Evolutionary conservation across 78 protist genomes (phyloP), one percentile per base, ranked within the genome.

Genomic region (Thecamonas trahens): DNA sequence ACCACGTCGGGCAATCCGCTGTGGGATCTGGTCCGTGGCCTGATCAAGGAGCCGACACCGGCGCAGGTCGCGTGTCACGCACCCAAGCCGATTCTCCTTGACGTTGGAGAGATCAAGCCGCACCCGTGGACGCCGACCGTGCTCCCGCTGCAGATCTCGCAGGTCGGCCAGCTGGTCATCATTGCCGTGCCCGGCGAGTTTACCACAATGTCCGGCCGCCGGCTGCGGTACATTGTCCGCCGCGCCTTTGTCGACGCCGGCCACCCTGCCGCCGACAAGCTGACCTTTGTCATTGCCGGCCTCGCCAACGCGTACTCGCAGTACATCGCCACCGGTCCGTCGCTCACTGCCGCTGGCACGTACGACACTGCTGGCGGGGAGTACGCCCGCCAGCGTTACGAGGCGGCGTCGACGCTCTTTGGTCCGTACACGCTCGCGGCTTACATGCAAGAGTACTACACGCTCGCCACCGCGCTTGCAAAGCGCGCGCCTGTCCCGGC

Each of bases 121-220:
- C 42, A 37, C 28, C 9, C 3, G 61, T 67, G 49, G 45, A 69
- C 68, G 29, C 74, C 83, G 31, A 75, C 70, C 37, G 59, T 82
- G 26, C 44, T 83, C 40, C 82, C 83, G 45, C 52, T 83, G 45
- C 88, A 83, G 70, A 66, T 83, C 34, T 53, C 67, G 22, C 74
- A 82, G 52, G 61, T 83, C 9, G 88, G 88, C 50, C 59, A 83
- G 28, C 40, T 86, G 54, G 79, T 73, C 50, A 66, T 86, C 47
- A 47, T 26, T 24, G 85, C 83, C 45, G 76, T 86, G 0, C 91
- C 91, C 44, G 83, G 79, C 44, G 91, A 86, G 44, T 80, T 86
- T 47, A 77, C 91, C 7, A 86, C 86, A 61, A 86, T 86, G 91
- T 70, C 87, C 58, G 91, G 91, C 15, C 70, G 91, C 32, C 67